Evolutionary conservation across 2,329 filamentous ascomycete species (phyloP), one percentile per base, ranked within the genome.

Genomic region (Microsporum canis): DNA sequence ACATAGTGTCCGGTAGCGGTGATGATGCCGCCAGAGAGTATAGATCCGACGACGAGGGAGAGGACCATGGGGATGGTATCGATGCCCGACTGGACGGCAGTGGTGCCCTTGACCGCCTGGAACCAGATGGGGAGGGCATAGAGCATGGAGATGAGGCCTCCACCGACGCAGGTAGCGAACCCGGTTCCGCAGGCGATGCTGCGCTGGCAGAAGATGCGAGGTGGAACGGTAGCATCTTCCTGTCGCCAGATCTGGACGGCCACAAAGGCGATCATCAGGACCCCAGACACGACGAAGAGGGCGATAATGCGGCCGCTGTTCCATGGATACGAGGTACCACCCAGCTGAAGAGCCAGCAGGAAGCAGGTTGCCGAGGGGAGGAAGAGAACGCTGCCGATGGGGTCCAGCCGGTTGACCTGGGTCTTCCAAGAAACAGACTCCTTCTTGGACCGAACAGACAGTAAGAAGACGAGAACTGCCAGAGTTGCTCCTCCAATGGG

Each of bases 301-400:
- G 63, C 66, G 43, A 70, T 65, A 10, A 69, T 57, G n/a, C 62
- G 49, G 43, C 61, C 57, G 51, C 63, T 63, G 34, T 53, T 66
- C 68, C 68, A 69, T 6, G 57, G 38, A 45, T 68, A 65, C 12
- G 61, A 62, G 3, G 60, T 36, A 2, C 67, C 68, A 51, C 68
- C 68, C 63, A 67, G 69, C 60, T 70, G 67, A 6, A 70, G 60
- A 10, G 68, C 68, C 10, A 70, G 64, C 12, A 67, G 60, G 10
- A 68, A 64, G 60, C 64, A 67, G 8, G 68, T 60, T 36, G 69
- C 57, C 17, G 65, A 63, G 10, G 61, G 61, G 10, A 87, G 71
- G 64, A 87, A 82, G 70, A 85, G 27, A 5, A 61, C 59, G n/a
- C 39, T 43, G 39, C 39, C 39, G 14, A 43, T 43, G 60, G 67